Base-by-base conservation (phyloP, 768 basidiomycete species). In the Clavaria fumosa region DNA sequence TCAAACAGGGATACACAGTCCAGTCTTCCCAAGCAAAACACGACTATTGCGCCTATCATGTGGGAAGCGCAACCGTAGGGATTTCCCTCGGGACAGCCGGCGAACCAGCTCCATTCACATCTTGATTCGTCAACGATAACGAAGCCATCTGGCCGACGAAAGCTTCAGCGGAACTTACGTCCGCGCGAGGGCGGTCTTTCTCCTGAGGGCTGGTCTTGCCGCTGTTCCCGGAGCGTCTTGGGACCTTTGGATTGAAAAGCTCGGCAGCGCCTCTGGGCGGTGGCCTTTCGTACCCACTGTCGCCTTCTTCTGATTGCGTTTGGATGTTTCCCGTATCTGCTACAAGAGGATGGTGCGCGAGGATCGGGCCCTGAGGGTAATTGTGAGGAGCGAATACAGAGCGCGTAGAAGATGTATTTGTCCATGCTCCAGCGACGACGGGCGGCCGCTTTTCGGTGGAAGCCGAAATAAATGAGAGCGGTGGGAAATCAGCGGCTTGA, bases 401-500 rank as follows among this genome's bases (percentile, higher is more conserved):
- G 10, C 75, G 63, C 15, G 59, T 58, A 18, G 60, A 60, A 18
- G 70, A 59, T 19, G 69, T 53, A 44, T 75, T 77, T 15, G 68
- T 72, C 83, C 83, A 86, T 17, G 76, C 82, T 18, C 82, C 80
- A 20, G 62, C 61, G 4, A 67, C 67, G 2, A 61, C 57, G 3
- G 75, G 74, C 4, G 61, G 50, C 31, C 69, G 69, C 47, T 66
- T 72, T 53, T 76, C 75, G 14, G 55, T 50, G 20, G 55, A 53
- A 15, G 61, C 50, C 4, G 54, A 60, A 28, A 55, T 52, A 7
- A 70, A 58, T 7, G 67, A 66, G 31, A 83, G 57, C 7, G 81
- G 81, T 4, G 80, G 80, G 45, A 83, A 83, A 55, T 84, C 80
- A 3, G 61, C 70, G 5, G 73, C 51, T 33, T 77, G 70, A 24